Conservation (phyloP, 441 rosid genomes). For the Francoa sonchifolia region DNA sequence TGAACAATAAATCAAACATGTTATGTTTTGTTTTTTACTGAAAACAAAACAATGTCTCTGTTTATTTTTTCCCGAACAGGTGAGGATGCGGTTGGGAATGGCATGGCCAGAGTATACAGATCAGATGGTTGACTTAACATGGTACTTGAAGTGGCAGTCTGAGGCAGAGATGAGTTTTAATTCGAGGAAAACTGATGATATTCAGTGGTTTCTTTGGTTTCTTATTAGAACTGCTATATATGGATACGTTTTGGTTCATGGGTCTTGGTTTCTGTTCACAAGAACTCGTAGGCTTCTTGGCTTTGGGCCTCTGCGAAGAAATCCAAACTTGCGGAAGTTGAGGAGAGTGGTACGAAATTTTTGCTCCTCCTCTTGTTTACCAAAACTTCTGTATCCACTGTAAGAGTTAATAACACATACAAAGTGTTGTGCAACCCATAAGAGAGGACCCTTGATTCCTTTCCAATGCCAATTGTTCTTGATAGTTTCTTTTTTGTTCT, state of each 20-base stretch:
- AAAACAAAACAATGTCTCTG: not conserved
- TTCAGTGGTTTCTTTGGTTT: constrained; percentile 70
- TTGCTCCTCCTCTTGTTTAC: too few relatives aligned
- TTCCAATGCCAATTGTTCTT: too few relatives aligned
- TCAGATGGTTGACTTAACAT: constrained; percentile 63
- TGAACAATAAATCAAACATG: too few relatives aligned
- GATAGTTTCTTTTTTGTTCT: too few relatives aligned
- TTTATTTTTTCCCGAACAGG: constrained; percentile 27
- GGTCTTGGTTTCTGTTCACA: constrained; percentile 53
- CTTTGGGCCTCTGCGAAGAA: constrained; percentile 64
- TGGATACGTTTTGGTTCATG: constrained; percentile 53
- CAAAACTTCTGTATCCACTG: too few relatives aligned
- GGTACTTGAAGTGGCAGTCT: constrained; percentile 86
- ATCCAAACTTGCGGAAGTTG: constrained; percentile 63
- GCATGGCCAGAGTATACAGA: constrained; percentile 86
- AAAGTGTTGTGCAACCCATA: not conserved
- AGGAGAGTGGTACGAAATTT: constrained; percentile 58
- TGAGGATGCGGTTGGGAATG: constrained; percentile 70
- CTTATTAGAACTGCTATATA: constrained; percentile 39
- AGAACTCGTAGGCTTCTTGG: constrained; percentile 66
- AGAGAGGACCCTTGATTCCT: constrained; percentile 1
- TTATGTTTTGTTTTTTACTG: not conserved
- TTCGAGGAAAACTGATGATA: constrained; percentile 44
- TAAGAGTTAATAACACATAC: not conserved
- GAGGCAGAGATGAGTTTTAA: constrained; percentile 58